A percentile compares a stretch with the other conserved stretches of the same genome.
phyloP scores from a whole-genome alignment of 2,329 filamentous ascomycete species.

The Penicillium oxalicum region DNA sequence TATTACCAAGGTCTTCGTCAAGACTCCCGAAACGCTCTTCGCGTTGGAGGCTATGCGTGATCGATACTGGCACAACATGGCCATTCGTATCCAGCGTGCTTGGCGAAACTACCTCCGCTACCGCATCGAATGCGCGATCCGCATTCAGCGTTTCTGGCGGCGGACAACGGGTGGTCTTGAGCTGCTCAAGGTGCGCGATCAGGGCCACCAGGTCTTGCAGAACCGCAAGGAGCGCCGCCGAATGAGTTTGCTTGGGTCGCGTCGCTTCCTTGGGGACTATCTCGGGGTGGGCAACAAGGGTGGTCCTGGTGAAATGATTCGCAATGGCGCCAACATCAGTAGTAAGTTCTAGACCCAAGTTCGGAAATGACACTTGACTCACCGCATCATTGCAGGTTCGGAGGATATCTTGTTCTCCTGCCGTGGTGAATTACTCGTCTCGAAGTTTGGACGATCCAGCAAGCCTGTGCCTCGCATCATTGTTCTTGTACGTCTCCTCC shows the following conservation, averaged over 20 bases:
- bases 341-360: constrained; percentile 40
- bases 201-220: constrained; percentile 74
- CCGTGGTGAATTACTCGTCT: constrained; percentile 80
- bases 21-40: constrained; percentile 93
- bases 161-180: constrained; percentile 87
- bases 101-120: constrained; percentile 96
- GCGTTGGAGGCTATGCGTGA: constrained; percentile 97
- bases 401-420: constrained; percentile 85
- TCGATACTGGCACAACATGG: constrained; percentile 99
- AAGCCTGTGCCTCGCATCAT: constrained; percentile 83
- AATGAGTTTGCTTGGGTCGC: constrained; percentile 84
- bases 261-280: constrained; percentile 92
- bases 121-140: constrained; percentile 81
- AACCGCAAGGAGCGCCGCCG: constrained; percentile 85
- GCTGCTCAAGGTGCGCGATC: constrained; percentile 79
- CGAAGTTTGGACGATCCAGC: constrained; percentile 93
- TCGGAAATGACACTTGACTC: not conserved
- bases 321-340: constrained; percentile 64
- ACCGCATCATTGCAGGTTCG: constrained; percentile 25
- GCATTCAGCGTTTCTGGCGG: constrained; percentile 93
- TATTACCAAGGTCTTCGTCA: constrained; percentile 95
- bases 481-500: constrained; percentile 51
- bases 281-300: constrained; percentile 75
- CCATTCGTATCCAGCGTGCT: constrained; percentile 90
- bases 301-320: constrained; percentile 75